Percentiles rank a stretch among this genome's conserved stretches.
Evolutionary conservation across 2,329 filamentous ascomycete species (phyloP).

Genomic region (Colletotrichum liaoningense): DNA sequence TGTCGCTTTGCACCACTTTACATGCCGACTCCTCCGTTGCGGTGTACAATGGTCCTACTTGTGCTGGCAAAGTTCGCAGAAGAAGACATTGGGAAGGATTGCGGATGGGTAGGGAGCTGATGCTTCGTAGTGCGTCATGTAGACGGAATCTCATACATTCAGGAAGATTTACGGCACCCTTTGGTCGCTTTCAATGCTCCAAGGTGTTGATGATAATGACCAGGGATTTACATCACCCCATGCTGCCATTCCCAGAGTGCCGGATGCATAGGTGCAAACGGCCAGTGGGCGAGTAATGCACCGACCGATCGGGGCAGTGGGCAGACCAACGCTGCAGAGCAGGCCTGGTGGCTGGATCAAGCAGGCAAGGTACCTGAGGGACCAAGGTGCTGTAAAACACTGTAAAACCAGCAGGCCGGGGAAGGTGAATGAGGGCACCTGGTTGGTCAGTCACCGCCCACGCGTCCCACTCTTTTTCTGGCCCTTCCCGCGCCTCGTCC

Average conservation of each 20-base stretch:
- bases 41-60: constrained; percentile 28
- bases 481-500: constrained; percentile 34
- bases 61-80: constrained; percentile 9
- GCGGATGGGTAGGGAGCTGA: constrained; percentile 23
- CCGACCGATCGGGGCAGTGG: no score
- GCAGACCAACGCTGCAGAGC: no score
- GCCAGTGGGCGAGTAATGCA: constrained; percentile 22
- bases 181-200: neutral
- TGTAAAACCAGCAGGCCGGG: constrained; percentile 11
- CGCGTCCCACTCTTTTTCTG: constrained; percentile 36
- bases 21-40: constrained; percentile 20
- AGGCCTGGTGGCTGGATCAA: constrained; percentile 5
- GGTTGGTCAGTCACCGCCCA: constrained; percentile 27
- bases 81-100: constrained; percentile 25
- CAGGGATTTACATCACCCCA: neutral
- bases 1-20: neutral
- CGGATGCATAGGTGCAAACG: no score
- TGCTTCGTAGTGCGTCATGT: constrained; percentile 24
- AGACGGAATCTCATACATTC: constrained; percentile 24
- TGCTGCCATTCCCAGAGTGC: neutral
- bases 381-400: constrained; percentile 17
- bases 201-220: neutral
- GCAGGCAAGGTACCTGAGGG: no score
- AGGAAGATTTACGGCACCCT: constrained; percentile 7
- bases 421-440: constrained; percentile 9